Evolutionary conservation across 352 stramenopile species (phyloP), one percentile per base, ranked within the genome.

Genomic region (Phytopythium mirpurense): DNA sequence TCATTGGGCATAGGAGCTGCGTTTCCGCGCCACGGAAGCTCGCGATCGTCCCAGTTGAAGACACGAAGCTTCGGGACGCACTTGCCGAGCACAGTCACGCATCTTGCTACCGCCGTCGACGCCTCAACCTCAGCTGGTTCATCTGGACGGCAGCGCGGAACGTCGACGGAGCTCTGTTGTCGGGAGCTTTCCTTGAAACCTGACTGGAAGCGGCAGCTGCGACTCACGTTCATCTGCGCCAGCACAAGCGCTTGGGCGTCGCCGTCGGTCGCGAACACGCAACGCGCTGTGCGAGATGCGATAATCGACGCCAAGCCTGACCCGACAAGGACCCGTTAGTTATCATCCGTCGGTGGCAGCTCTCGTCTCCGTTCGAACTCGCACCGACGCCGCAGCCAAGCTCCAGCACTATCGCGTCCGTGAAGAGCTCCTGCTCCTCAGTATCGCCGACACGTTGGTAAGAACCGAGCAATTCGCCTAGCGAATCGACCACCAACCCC

Each of bases 381-480:
- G 15, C 41, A 86, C 70, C 78, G 19, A 88, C 76, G 43, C 70
- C 74, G 51, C 67, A 81, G 11, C 74, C 74, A 18, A 88, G 59
- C 29, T 88, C 78, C 3, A 90, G 53, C 36, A 86, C 59, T 23
- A 47, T 68, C 34, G 59, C 32, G 11, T 49, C 49, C n/a, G 38
- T 24, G 36, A 85, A 70, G 24, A 50, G 14, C 27, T 63, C 32
- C 72, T 79, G 47, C 18, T 45, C 18, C 18, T 15, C 36, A 46
- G 36, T 14, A 16, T 21, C 12, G 14, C 40, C 56, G 15, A 42
- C 12, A 26, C 59, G 40, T 37, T 21, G 16, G 15, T 41, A 52
- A n/a, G n/a, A n/a, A n/a, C n/a, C n/a, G n/a, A n/a, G n/a, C n/a
- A n/a, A n/a, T n/a, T n/a, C n/a, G n/a, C n/a, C n/a, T n/a, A n/a